Evolutionary conservation across 225 moss, liverwort and hornwort genomes (phyloP), one percentile per base, ranked within the genome.

Genomic region (Antitrichia curtipendula): DNA sequence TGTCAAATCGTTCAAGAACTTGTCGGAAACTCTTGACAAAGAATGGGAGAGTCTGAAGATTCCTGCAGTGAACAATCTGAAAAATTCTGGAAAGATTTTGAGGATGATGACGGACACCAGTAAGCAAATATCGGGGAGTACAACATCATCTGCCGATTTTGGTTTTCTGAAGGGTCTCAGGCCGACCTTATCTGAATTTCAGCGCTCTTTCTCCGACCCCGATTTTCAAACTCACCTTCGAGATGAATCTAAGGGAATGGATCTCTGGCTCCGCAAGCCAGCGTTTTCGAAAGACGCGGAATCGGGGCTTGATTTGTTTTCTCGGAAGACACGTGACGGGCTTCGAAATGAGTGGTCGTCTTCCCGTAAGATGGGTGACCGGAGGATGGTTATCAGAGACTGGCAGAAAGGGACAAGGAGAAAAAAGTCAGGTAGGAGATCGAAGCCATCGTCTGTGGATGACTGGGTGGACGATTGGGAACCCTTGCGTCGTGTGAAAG

Each of bases 41-140:
- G 98, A 96, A 73, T 98, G 98, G 98, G 98, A 97, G 88, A 99
- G 95, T 90, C 80, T 99, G 63, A 99, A 90, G 89, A 88, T 95
- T 74, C 95, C 97, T 77, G 90, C 93, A 87, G 87, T 94, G 92
- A 66, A 94, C 59, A 93, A 94, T 84, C 88, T 93, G 88, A 97
- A 91, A 84, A 95, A 93, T 88, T 97, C 97, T 65, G 93, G 95
- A 82, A 96, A 84, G 58, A 94, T 99, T 60, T 82, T 95, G 83
- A 96, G 92, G 87, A 97, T 94, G 94, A 97, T 96, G 78, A 87
- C 95, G 77, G 96, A 99, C 90, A 93, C 89, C 36, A 93, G 93
- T 69, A 93, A 95, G 15, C 94, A 92, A 75, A 78, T 88, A 52
- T 89, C 94, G 62, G 92, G 91, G 52, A 84, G 81, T 71, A 86